Percentiles rank a stretch among this genome's conserved stretches.
phyloP scores from a whole-genome alignment of 139 green algal genomes.

The Gonium pectorale region DNA sequence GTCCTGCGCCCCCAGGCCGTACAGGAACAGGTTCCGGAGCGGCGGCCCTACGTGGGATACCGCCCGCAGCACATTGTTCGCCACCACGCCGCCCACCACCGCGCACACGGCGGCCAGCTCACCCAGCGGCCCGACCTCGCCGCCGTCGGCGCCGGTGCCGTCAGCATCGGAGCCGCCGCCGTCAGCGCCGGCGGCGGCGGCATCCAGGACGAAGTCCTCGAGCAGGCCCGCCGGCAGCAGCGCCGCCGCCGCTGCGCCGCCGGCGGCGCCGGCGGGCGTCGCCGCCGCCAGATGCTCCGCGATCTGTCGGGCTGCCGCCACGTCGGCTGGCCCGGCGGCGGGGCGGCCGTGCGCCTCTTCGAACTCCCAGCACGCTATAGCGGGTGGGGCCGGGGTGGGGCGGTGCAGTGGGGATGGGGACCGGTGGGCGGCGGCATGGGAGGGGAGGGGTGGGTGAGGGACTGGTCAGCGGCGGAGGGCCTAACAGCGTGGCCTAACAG shows the following conservation, averaged over 20 bases:
- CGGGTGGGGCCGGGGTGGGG: too few species aligned
- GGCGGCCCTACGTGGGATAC: slow-evolving; percentile 80
- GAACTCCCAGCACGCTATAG: slow-evolving; percentile 64
- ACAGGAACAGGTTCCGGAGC: slow-evolving; percentile 92
- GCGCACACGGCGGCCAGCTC: slow-evolving; percentile 78
- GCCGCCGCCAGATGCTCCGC: background rate
- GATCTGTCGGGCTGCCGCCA: background rate
- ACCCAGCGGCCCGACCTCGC: slow-evolving; percentile 12
- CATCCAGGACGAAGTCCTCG: background rate
- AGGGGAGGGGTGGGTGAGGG: too few species aligned
- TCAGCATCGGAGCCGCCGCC: background rate
- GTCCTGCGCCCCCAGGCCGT: slow-evolving; percentile 44
- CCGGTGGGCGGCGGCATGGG: too few species aligned
- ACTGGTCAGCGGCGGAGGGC: too few species aligned
- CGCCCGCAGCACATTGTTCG: slow-evolving; percentile 89
- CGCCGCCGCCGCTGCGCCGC: background rate
- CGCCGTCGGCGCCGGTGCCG: background rate
- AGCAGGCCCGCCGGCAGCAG: slow-evolving; percentile 12
- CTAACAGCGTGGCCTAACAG: too few species aligned
- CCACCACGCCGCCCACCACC: slow-evolving; percentile 87
- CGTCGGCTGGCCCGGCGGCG: slow-evolving; percentile 29
- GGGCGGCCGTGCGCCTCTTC: slow-evolving; percentile 49
- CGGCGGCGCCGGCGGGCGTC: background rate
- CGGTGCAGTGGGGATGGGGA: too few species aligned
- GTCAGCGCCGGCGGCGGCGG: background rate